phyloP scores from a whole-genome alignment of 2,329 filamentous ascomycete genomes.

The Torrubiella hemipterigena region DNA sequence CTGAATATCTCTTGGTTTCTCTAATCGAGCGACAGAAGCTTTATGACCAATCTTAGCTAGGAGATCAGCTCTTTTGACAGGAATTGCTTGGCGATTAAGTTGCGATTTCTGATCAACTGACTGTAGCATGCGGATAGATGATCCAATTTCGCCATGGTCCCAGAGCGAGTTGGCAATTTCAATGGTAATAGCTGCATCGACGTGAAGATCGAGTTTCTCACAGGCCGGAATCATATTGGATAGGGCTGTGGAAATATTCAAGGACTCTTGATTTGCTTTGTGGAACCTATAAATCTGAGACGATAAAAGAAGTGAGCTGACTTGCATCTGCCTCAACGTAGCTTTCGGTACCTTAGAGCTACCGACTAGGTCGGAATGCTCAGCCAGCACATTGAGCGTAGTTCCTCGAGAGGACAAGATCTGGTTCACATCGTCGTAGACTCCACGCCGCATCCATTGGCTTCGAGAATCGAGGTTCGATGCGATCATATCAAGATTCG shows the following conservation, averaged over 20 bases:
- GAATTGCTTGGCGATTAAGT: slow-evolving; percentile 56
- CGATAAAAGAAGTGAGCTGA: slow-evolving; percentile 63
- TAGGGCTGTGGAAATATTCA: slow-evolving; percentile 77
- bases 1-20: slow-evolving; percentile 85
- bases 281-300: slow-evolving; percentile 69
- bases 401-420: slow-evolving; percentile 77
- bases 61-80: slow-evolving; percentile 63
- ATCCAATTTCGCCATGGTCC: slow-evolving; percentile 83
- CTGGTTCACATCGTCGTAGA: slow-evolving; percentile 65
- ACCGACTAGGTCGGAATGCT: slow-evolving; percentile 50
- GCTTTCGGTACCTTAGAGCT: slow-evolving; percentile 48
- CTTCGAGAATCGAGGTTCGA: slow-evolving; percentile 51
- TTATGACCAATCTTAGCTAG: slow-evolving; percentile 81
- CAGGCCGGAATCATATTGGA: slow-evolving; percentile 63
- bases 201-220: slow-evolving; percentile 56
- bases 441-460: slow-evolving; percentile 73
- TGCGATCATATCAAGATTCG: slow-evolving; percentile 51
- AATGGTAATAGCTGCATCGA: slow-evolving; percentile 65
- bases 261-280: slow-evolving; percentile 70
- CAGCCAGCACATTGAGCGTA: slow-evolving; percentile 66
- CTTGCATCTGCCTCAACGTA: slow-evolving; percentile 59
- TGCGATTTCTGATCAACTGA: slow-evolving; percentile 49
- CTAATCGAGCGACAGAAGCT: slow-evolving; percentile 77
- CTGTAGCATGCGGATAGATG: slow-evolving; percentile 82
- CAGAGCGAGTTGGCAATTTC: slow-evolving; percentile 86